Conservation (phyloP, 306 rosid genomes). For the Sechiopsis laciniata region DNA sequence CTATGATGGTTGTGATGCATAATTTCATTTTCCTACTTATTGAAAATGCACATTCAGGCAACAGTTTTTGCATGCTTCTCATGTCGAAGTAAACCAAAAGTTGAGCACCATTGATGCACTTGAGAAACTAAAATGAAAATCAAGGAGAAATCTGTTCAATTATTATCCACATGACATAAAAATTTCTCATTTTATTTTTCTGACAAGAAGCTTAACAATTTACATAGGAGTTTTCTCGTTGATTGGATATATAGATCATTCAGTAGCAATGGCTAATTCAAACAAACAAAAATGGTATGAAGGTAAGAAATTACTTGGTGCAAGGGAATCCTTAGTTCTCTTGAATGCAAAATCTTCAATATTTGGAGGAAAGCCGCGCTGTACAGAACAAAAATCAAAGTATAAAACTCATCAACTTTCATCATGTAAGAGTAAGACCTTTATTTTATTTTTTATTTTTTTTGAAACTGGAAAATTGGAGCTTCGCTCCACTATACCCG, state of each 20-base stretch:
- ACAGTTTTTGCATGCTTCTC: not conserved
- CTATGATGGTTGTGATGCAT: too few species aligned
- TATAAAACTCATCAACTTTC: conserved; percentile 16
- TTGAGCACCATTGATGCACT: not conserved
- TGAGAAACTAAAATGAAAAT: not conserved
- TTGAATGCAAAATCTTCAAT: conserved; percentile 57
- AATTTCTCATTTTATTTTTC: not conserved
- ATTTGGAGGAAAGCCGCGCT: conserved; percentile 42
- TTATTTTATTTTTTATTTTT: too few species aligned
- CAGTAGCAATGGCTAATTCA: not conserved
- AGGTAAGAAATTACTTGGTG: conserved; percentile 34
- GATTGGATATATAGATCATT: not conserved
- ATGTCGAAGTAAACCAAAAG: not conserved
- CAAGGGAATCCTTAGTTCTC: conserved; percentile 32
- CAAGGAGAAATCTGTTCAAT: not conserved
- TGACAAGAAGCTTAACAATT: not conserved
- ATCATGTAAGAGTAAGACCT: not conserved
- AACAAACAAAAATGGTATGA: not conserved
- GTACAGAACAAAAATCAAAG: conserved; percentile 17
- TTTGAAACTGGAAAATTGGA: too few species aligned
- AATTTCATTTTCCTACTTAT: not conserved
- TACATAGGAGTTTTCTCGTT: not conserved
- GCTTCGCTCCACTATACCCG: too few species aligned
- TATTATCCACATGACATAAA: not conserved
- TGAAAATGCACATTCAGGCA: not conserved